Evolutionary conservation across 495 filamentous ascomycete species (phyloP), one percentile per base, ranked within the genome.

Genomic region (Xylaria sp.): DNA sequence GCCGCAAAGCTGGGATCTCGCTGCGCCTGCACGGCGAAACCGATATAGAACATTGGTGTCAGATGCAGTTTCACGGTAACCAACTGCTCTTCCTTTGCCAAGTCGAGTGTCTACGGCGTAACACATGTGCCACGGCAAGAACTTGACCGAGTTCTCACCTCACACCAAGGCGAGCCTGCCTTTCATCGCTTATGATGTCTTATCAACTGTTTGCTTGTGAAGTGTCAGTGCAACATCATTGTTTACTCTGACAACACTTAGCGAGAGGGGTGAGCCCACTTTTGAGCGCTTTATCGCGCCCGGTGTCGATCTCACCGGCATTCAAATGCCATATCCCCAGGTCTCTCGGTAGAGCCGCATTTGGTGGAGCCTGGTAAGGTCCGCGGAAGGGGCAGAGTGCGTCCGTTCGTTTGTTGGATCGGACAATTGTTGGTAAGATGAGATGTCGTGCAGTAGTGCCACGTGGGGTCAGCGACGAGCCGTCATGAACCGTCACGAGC

Each of bases 31-130:
- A 2, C 15, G 3, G 17, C 41, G 41, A 46, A 21, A 64, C 61
- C 40, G 33, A 64, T 46, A 46, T 64, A 44, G 61, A 63, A 46
- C 41, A 44, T 26, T 62, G 43, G 61, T 64, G 40, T 64, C 61
- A 46, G 41, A n/a, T 31, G 61, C 24, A 46, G 61, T 48, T 46
- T 46, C 61, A 19, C 41, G n/a, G 26, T 33, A 8, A 46, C 61
- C 61, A 64, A 64, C 61, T 9, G 61, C 41, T 44, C 61, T 21
- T 7, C 59, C 37, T 1, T 26, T 26, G 33, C 37, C 14, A 5
- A 21, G 57, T 35, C 57, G 6, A 26, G 21, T n/a, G 12, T 8
- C 7, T 46, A 19, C 26, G 3, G 29, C 58, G 12, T 31, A 2
- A 1, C 14, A 41, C 15, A 26, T 64, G 61, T 64, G 37, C 2